Base-by-base conservation (phyloP, 192 early-diverging fungal species). In the Entomortierella chlamydospora region DNA sequence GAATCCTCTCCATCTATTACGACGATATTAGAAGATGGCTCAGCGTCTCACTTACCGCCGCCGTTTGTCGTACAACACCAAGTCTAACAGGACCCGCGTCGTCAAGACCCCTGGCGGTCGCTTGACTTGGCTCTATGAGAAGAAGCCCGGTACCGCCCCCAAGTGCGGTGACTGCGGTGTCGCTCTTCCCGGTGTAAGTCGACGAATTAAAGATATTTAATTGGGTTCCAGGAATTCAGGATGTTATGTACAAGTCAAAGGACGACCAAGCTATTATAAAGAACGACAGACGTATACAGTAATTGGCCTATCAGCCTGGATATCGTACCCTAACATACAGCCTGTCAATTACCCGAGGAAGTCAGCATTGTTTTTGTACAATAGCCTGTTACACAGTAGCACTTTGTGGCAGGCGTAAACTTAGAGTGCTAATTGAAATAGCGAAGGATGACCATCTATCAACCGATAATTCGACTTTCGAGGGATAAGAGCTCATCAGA, bases 101-200 rank as follows among this genome's bases (percentile, higher is more conserved):
- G 90, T 95, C 81, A 96, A 96, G 90, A 96, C 94, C 80, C 94
- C 94, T 77, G 94, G 95, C 86, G 95, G 95, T 86, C 95, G 93
- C 86, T 91, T 98, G 70, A 93, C 91, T 78, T 88, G 90, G 86
- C 94, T 93, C 67, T 93, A 97, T 87, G 91, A 94, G 72, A 93
- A 90, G 88, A 99, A 99, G 94, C 91, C 91, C 68, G 94, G 91
- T 82, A 91, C 88, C 83, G 93, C 91, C 63, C 94, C 96, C 76
- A 93, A 93, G 81, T 99, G 98, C 86, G 98, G 96, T 89, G 98
- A 99, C 90, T 97, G 96, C 86, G 95, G 95, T 84, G 87, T 86
- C 64, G 84, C 88, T 56, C 93, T 99, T 64, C 72, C 96, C 67
- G 98, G 98, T 73, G 91, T 95, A 87, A 86, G 93, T 85, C 49